Conservation (phyloP, 2,329 filamentous ascomycete genomes). For the Chrysoporthe austroafricana region DNA sequence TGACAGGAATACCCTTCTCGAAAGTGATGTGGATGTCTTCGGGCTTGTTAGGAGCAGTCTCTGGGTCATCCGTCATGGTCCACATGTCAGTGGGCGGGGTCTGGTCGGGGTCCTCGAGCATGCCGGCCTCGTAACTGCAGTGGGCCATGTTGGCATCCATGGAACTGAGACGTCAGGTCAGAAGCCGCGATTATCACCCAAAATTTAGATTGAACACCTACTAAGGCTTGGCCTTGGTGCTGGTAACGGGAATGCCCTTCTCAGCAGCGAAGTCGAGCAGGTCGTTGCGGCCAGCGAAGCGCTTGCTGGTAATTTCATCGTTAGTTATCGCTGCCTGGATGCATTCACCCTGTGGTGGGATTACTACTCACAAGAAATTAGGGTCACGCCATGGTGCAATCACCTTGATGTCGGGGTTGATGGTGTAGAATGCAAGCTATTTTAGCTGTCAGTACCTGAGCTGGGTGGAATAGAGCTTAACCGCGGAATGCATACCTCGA, state of each 20-base stretch:
- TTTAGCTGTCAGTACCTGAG: constrained; percentile 25
- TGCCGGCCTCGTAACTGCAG: constrained; percentile 79
- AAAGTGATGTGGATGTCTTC: constrained; percentile 74
- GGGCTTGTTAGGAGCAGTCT: constrained; percentile 70
- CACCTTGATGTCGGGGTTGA: constrained; percentile 67
- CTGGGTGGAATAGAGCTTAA: neutral
- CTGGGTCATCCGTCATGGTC: constrained; percentile 72
- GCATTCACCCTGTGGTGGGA: no score
- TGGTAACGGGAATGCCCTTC: constrained; percentile 71
- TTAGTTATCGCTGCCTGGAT: neutral
- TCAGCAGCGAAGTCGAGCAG: constrained; percentile 72
- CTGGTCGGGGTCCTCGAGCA: constrained; percentile 66
- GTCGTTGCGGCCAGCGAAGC: constrained; percentile 70
- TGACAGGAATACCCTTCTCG: constrained; percentile 73
- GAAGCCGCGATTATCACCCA: neutral
- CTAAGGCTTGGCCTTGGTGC: constrained; percentile 63
- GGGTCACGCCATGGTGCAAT: constrained; percentile 77
- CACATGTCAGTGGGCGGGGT: constrained; percentile 79
- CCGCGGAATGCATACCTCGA: constrained; percentile 46
- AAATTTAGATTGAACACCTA: neutral
- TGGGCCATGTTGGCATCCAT: constrained; percentile 47
- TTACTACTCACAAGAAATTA: constrained; percentile 56
- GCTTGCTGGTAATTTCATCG: constrained; percentile 43
- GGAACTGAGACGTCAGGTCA: constrained; percentile 58
- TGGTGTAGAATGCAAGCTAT: constrained; percentile 41